phyloP scores from a whole-genome alignment of 352 stramenopile genomes.

The Pythium apleroticum region DNA sequence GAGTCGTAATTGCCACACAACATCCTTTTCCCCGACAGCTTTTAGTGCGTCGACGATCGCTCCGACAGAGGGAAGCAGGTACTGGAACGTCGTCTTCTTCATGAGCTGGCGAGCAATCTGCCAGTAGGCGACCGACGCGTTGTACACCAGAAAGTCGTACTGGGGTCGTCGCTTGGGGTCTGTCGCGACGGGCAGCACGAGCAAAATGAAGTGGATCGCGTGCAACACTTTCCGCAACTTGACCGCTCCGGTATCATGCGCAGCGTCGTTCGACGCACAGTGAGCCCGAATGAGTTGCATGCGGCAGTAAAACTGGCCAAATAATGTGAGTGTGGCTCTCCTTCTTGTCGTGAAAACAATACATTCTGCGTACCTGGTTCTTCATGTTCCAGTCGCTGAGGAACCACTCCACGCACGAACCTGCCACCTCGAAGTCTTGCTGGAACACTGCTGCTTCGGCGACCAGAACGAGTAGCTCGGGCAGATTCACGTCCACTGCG shows the following conservation, averaged over 20 bases:
- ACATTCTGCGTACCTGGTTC: constrained; percentile 72
- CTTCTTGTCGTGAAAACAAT: no score
- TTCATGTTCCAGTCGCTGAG: constrained; percentile 55
- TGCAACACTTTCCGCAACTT: constrained; percentile 60
- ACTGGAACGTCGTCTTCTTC: constrained; percentile 73
- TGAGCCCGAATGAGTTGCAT: constrained; percentile 80
- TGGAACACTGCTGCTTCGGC: constrained; percentile 72
- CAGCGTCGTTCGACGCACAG: constrained; percentile 47
- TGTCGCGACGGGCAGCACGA: constrained; percentile 71
- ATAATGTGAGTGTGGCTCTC: no score
- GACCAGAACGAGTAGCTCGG: constrained; percentile 76
- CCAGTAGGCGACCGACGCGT: constrained; percentile 88
- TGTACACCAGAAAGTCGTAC: constrained; percentile 93
- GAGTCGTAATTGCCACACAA: constrained; percentile 62
- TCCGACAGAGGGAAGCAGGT: constrained; percentile 61
- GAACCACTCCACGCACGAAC: constrained; percentile 65
- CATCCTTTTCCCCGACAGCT: constrained; percentile 63
- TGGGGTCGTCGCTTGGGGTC: constrained; percentile 51
- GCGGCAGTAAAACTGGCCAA: constrained; percentile 89
- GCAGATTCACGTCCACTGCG: constrained; percentile 36
- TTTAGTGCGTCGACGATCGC: constrained; percentile 75
- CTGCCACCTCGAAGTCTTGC: constrained; percentile 59
- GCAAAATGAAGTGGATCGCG: constrained; percentile 73
- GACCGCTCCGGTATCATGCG: constrained; percentile 36
- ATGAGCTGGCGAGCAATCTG: constrained; percentile 81